These are phyloP conservation scores for Ophiorrhiza pumila DNA, from an alignment of 257 asterid species.

Conservation along the genomic window DNA sequence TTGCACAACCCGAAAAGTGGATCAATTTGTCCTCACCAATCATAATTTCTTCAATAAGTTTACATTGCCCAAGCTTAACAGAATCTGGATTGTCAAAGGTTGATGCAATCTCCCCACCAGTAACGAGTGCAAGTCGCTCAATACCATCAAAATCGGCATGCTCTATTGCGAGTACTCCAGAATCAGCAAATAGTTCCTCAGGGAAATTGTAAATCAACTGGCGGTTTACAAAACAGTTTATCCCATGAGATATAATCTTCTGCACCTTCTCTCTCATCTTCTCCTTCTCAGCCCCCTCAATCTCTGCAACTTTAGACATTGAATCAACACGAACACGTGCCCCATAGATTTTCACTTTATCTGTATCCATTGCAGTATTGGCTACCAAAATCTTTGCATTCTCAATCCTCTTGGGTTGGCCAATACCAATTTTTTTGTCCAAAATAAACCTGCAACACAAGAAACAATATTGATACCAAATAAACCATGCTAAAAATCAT, in stretches of 20 bases:
- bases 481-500: slow-evolving; percentile 1
- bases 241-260: slow-evolving; percentile 83
- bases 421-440: slow-evolving; percentile 95
- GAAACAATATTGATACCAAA: slow-evolving; percentile 3
- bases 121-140: slow-evolving; percentile 85
- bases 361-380: slow-evolving; percentile 98
- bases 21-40: slow-evolving; percentile 97
- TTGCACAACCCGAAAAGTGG: slow-evolving; percentile 93
- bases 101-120: slow-evolving; percentile 95
- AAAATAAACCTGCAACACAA: slow-evolving; percentile 67
- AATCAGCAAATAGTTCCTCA: slow-evolving; percentile 94
- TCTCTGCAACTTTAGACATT: slow-evolving; percentile 96
- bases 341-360: slow-evolving; percentile 94
- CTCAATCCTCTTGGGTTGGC: slow-evolving; percentile 97
- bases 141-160: slow-evolving; percentile 99
- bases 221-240: slow-evolving; percentile 90
- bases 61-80: slow-evolving; percentile 91
- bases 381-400: slow-evolving; percentile 95
- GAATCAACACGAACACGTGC: slow-evolving; percentile 99
- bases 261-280: slow-evolving; percentile 92
- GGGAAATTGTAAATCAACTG: slow-evolving; percentile 96
- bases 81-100: slow-evolving; percentile 96
- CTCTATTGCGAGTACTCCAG: slow-evolving; percentile 91
- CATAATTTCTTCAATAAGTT: slow-evolving; percentile 93
- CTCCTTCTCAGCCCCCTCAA: slow-evolving; percentile 87